Conservation (phyloP, 1,284 basidiomycete species). For the Cutaneotrichosporon mucoides region DNA sequence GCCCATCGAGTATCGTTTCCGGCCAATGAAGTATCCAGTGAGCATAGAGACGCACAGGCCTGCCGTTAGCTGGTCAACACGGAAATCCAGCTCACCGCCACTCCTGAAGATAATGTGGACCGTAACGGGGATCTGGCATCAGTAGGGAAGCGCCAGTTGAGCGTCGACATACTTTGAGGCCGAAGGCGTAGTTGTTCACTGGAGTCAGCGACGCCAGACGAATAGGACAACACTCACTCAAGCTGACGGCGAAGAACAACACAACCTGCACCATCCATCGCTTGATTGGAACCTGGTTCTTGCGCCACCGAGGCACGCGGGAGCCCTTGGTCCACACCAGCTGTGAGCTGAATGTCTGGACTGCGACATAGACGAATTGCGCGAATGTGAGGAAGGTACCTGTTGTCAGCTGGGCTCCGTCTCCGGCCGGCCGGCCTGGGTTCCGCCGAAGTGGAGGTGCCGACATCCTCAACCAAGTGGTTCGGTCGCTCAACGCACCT, state of each 20-base stretch:
- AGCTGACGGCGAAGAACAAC: slow-evolving; percentile 74
- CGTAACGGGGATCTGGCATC: slow-evolving; percentile 71
- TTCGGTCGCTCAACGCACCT: slow-evolving; percentile 49
- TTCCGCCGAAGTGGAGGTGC: no score
- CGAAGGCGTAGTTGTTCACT: slow-evolving; percentile 88
- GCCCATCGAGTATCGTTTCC: slow-evolving; percentile 61
- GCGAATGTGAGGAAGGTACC: slow-evolving; percentile 79
- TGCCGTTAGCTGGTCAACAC: slow-evolving; percentile 10
- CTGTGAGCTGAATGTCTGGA: slow-evolving; percentile 49
- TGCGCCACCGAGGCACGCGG: slow-evolving; percentile 28
- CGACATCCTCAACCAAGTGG: no score
- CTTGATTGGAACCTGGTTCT: slow-evolving; percentile 65
- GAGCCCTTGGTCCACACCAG: slow-evolving; percentile 22
- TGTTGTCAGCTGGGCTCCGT: slow-evolving; percentile 38
- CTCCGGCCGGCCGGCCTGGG: no score
- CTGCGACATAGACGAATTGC: slow-evolving; percentile 72
- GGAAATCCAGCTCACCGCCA: slow-evolving; percentile 64
- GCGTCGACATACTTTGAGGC: slow-evolving; percentile 50
- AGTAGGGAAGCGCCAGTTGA: slow-evolving; percentile 1
- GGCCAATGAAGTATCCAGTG: slow-evolving; percentile 41
- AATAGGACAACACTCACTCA: slow-evolving; percentile 27
- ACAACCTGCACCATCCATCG: slow-evolving; percentile 77
- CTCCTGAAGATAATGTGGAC: slow-evolving; percentile 94
- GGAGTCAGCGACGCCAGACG: slow-evolving; percentile 6
- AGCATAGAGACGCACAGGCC: slow-evolving; percentile 50